Conservation (phyloP, 2,329 filamentous ascomycete species). For the Aspergillus ruber region DNA sequence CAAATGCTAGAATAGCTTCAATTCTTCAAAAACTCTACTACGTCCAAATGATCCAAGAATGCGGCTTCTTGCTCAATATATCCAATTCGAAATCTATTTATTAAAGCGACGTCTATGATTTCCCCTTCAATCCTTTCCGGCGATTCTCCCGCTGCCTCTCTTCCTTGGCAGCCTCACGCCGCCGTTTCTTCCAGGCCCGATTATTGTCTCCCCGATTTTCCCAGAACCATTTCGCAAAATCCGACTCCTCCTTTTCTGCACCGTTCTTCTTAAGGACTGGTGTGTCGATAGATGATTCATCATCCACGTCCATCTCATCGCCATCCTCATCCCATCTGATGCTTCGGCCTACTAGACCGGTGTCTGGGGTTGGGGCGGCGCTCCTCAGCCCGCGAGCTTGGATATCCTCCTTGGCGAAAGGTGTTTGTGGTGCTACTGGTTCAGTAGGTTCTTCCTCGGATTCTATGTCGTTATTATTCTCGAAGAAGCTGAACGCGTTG, state of each 20-base stretch:
- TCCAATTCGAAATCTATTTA: not conserved
- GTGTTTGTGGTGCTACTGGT: conserved; percentile 61
- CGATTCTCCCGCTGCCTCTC: conserved; percentile 56
- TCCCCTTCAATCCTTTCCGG: conserved; percentile 41
- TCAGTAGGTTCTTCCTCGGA: conserved; percentile 43
- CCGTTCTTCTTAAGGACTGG: conserved; percentile 17
- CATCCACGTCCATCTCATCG: conserved; percentile 19
- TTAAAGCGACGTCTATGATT: conserved; percentile 12
- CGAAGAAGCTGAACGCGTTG: conserved; percentile 75
- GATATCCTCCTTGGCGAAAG: conserved; percentile 72
- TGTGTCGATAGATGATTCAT: conserved; percentile 17
- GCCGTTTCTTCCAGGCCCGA: conserved; percentile 48
- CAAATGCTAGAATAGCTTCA: not conserved
- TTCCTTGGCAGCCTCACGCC: conserved; percentile 55
- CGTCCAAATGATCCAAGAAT: not conserved
- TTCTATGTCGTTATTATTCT: conserved; percentile 46
- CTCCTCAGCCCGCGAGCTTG: conserved; percentile 64
- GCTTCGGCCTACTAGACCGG: conserved; percentile 59
- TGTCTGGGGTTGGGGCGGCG: conserved; percentile 91
- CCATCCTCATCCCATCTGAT: conserved; percentile 23
- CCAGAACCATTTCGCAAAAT: conserved; percentile 59
- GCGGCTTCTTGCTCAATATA: too few relatives aligned
- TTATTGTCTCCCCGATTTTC: conserved; percentile 46
- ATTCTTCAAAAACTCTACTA: not conserved
- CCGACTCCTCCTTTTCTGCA: conserved; percentile 40